phyloP scores from a whole-genome alignment of 108 stramenopile species.

The Tribonema minus region DNA sequence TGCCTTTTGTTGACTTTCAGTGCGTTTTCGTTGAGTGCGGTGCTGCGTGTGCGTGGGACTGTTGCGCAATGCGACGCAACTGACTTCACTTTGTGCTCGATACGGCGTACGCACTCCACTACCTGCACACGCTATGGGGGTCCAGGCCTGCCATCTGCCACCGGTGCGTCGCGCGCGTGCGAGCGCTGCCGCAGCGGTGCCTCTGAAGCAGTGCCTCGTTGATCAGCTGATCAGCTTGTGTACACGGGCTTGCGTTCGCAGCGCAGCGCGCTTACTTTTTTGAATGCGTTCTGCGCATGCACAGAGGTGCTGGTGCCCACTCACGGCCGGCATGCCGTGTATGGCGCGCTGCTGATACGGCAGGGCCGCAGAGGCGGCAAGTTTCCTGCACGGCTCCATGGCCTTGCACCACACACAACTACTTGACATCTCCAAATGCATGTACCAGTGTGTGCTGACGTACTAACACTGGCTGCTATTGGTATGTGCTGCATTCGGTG shows the following conservation, averaged over 20 bases:
- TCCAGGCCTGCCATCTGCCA: slow-evolving; percentile 7
- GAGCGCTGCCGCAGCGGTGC: not conserved
- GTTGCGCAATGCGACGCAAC: no score
- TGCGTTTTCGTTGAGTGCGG: no score
- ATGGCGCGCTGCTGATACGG: slow-evolving; percentile 9
- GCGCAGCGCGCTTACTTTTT: no score
- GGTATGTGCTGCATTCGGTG: no score
- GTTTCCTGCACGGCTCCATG: slow-evolving; percentile 22
- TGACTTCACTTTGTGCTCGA: slow-evolving; percentile 3
- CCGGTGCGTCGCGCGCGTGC: not conserved
- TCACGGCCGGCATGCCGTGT: slow-evolving; percentile 10
- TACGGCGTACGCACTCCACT: slow-evolving; percentile 1
- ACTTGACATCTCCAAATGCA: slow-evolving; percentile 22
- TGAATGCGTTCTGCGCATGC: no score
- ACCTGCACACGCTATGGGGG: slow-evolving; percentile 11
- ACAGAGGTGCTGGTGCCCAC: no score
- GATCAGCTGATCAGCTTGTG: no score
- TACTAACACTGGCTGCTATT: no score
- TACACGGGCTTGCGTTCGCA: no score
- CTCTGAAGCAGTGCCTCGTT: not conserved
- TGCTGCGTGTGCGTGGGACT: no score
- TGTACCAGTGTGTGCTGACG: not conserved
- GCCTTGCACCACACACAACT: slow-evolving; percentile 30
- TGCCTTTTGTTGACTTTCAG: no score
- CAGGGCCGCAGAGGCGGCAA: not conserved